Conservation (phyloP, 805 yeast species). For the Cyberlindnera samutprakarnensis region DNA sequence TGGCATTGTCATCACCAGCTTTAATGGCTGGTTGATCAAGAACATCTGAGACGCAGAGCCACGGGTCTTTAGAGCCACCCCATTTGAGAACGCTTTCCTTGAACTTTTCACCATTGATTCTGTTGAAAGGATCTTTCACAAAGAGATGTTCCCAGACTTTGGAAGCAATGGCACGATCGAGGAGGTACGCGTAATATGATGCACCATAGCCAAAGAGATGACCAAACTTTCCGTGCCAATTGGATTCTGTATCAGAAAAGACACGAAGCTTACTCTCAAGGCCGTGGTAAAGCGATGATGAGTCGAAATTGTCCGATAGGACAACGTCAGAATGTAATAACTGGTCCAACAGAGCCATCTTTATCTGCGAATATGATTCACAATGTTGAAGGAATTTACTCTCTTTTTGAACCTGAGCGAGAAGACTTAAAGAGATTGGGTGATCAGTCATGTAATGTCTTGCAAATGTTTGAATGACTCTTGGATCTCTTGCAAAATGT, state of each 20-base stretch:
- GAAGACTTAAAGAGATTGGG: slow-evolving; percentile 41
- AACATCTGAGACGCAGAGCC: slow-evolving; percentile 77
- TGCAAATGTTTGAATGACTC: slow-evolving; percentile 70
- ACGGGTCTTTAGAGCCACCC: slow-evolving; percentile 93
- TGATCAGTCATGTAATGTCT: slow-evolving; percentile 57
- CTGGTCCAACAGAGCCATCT: slow-evolving; percentile 88
- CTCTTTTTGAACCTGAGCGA: slow-evolving; percentile 45
- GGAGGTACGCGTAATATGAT: slow-evolving; percentile 82
- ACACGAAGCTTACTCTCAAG: slow-evolving; percentile 53
- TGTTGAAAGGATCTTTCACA: slow-evolving; percentile 57
- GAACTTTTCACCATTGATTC: slow-evolving; percentile 70
- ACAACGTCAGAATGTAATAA: slow-evolving; percentile 47
- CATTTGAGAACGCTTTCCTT: slow-evolving; percentile 65
- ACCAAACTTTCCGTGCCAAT: slow-evolving; percentile 93
- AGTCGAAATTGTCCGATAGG: slow-evolving; percentile 38
- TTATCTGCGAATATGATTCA: slow-evolving; percentile 80
- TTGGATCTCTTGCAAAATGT: slow-evolving; percentile 74
- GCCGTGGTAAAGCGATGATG: slow-evolving; percentile 56
- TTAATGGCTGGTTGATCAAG: slow-evolving; percentile 54
- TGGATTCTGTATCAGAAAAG: slow-evolving; percentile 61
- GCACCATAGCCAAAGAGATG: slow-evolving; percentile 93
- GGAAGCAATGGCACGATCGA: slow-evolving; percentile 90
- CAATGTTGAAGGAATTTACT: slow-evolving; percentile 50
- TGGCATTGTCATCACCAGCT: slow-evolving; percentile 65
- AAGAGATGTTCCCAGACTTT: slow-evolving; percentile 76